These are phyloP conservation scores for Xenoacremonium recifei DNA, from an alignment of 2,329 filamentous ascomycete genomes.

Conservation along the genomic window DNA sequence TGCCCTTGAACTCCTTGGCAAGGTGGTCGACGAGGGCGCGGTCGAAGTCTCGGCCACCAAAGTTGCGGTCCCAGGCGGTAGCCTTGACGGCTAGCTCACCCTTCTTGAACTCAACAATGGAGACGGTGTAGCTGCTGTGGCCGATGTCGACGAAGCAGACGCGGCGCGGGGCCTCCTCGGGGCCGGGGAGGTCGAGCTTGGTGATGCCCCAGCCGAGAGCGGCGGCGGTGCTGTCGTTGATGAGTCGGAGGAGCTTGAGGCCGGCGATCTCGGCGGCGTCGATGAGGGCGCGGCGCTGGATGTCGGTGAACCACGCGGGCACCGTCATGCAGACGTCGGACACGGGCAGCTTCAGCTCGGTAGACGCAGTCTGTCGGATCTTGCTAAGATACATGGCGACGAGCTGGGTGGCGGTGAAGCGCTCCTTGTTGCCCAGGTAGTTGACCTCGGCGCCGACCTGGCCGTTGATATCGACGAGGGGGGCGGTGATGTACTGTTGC, in stretches of 20 bases:
- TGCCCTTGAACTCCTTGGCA: conserved; percentile 92
- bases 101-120: conserved; percentile 95
- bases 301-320: conserved; percentile 95
- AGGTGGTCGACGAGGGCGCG: conserved; percentile 93
- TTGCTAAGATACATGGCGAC: conserved; percentile 95
- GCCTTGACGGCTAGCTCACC: conserved; percentile 93
- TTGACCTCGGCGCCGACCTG: conserved; percentile 92
- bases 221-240: conserved; percentile 97
- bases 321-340: conserved; percentile 92
- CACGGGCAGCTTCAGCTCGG: conserved; percentile 87
- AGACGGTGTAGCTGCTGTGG: conserved; percentile 92
- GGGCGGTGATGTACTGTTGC: conserved; percentile 84
- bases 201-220: conserved; percentile 97
- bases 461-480: conserved; percentile 86
- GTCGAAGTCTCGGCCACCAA: conserved; percentile 97
- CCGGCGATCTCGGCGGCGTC: conserved; percentile 93
- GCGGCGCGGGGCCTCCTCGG: conserved; percentile 88
- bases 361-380: conserved; percentile 82
- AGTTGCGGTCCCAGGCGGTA: conserved; percentile 91
- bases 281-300: conserved; percentile 83
- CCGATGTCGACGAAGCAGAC: conserved; percentile 94
- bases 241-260: conserved; percentile 86
- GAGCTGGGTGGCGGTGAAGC: conserved; percentile 91
- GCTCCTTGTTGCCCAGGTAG: conserved; percentile 93
- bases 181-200: conserved; percentile 84